Percentiles rank a stretch among this genome's conserved stretches.
Conservation (phyloP, 768 basidiomycete species). For the Rhodocollybia butyracea region DNA sequence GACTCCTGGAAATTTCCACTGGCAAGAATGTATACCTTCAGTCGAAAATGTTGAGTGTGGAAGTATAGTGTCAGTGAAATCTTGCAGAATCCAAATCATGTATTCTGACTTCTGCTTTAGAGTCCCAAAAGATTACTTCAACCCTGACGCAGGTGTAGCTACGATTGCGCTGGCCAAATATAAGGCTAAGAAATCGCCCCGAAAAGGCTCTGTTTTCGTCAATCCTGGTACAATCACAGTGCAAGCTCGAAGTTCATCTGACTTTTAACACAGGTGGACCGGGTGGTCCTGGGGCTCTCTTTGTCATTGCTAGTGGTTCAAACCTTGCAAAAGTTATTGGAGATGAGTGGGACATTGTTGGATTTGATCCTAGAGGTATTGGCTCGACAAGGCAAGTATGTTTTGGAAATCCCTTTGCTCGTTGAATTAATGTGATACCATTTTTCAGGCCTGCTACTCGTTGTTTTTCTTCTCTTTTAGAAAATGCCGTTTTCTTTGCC, state of each 20-base stretch:
- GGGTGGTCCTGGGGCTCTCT: slow-evolving; percentile 23
- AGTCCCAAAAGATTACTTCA: slow-evolving; percentile 23
- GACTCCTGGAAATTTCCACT: neutral
- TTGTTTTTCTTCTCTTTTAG: slow-evolving; percentile 13
- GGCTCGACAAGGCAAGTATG: slow-evolving; percentile 15
- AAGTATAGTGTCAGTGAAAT: neutral
- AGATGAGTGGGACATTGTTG: slow-evolving; percentile 24
- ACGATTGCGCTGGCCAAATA: slow-evolving; percentile 16
- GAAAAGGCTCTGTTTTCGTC: slow-evolving; percentile 20
- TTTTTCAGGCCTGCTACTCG: slow-evolving; percentile 13
- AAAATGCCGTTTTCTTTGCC: slow-evolving; percentile 13
- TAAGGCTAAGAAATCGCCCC: slow-evolving; percentile 16
- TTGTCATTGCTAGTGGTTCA: no score
- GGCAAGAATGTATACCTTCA: slow-evolving; percentile 1
- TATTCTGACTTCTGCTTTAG: slow-evolving; percentile 6
- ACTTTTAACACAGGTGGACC: slow-evolving; percentile 18
- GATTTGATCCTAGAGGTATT: slow-evolving; percentile 26
- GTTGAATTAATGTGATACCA: neutral
- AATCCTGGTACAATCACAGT: slow-evolving; percentile 15
- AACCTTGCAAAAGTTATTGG: slow-evolving; percentile 20
- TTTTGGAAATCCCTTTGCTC: neutral
- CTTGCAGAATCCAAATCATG: neutral
- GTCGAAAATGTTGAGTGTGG: slow-evolving; percentile 6
- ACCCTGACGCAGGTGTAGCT: slow-evolving; percentile 15
- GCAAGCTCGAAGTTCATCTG: neutral